These are phyloP conservation scores for Aspergillus asperescens DNA, from an alignment of 495 filamentous ascomycete genomes.

Conservation along the genomic window DNA sequence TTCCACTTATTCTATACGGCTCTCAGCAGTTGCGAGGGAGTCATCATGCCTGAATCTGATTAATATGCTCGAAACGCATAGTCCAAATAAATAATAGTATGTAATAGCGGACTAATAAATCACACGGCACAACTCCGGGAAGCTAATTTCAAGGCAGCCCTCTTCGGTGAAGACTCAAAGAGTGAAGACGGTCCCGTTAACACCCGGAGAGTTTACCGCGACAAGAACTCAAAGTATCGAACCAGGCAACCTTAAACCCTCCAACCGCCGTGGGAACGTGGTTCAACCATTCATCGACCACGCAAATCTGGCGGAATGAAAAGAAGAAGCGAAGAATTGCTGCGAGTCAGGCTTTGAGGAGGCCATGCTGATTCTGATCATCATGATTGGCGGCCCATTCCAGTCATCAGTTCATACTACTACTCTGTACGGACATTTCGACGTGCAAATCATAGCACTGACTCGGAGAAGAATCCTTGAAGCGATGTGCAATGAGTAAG, in stretches of 20 bases:
- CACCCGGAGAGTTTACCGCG: background rate
- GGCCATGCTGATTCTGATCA: background rate
- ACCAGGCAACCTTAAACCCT: conserved; percentile 9
- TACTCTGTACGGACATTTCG: background rate
- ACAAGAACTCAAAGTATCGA: background rate
- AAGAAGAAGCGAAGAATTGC: conserved; percentile 4
- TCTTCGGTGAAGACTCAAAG: background rate
- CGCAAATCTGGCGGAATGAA: background rate
- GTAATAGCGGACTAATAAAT: background rate
- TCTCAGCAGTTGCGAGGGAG: background rate
- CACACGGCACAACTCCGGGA: background rate
- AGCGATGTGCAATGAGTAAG: background rate
- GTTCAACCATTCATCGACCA: conserved; percentile 1
- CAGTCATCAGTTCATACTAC: background rate
- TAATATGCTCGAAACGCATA: background rate
- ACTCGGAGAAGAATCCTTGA: conserved; percentile 4
- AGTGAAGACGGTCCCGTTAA: background rate
- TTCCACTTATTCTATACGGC: background rate
- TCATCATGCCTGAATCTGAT: background rate
- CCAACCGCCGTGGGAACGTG: background rate
- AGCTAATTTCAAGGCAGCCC: background rate
- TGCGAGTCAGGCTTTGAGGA: background rate
- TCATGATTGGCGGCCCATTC: conserved; percentile 8
- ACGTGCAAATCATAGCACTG: conserved; percentile 3
- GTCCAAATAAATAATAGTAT: background rate